Evolutionary conservation across 352 stramenopile species (phyloP).

Genomic region (Phytopythium oedochilum): DNA sequence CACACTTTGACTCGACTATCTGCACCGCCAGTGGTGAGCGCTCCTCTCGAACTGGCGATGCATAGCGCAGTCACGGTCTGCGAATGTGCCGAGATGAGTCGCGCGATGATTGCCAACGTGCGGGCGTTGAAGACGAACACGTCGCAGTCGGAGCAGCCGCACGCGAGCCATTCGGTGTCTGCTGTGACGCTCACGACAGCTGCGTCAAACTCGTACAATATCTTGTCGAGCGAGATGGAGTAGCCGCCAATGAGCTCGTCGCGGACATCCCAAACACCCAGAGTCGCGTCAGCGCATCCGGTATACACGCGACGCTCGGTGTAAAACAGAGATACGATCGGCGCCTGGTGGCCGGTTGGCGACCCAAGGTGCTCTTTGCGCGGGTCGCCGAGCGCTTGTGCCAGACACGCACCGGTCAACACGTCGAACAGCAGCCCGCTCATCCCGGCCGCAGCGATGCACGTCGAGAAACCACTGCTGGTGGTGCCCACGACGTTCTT

Average conservation of each 20-base stretch:
- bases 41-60: constrained; percentile 36
- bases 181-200: constrained; percentile 64
- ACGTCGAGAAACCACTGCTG: constrained; percentile 61
- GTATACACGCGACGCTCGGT: constrained; percentile 62
- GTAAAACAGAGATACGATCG: constrained; percentile 65
- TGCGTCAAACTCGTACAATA: constrained; percentile 70
- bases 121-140: constrained; percentile 61
- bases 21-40: constrained; percentile 46
- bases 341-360: constrained; percentile 54
- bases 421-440: constrained; percentile 61
- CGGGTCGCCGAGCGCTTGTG: constrained; percentile 56
- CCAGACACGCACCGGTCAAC: constrained; percentile 56
- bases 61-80: constrained; percentile 41
- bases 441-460: constrained; percentile 40
- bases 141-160: constrained; percentile 61
- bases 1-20: constrained; percentile 70
- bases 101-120: constrained; percentile 35
- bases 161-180: constrained; percentile 47
- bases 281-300: constrained; percentile 49
- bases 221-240: constrained; percentile 32
- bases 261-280: constrained; percentile 65
- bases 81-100: constrained; percentile 48
- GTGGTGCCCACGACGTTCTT: constrained; percentile 72
- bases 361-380: constrained; percentile 59
- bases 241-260: constrained; percentile 49